A percentile compares a stretch with the other conserved stretches of the same genome.
Evolutionary conservation across 148 eudicot genomes (phyloP).

Genomic region (Rhododendron kiyosumense): DNA sequence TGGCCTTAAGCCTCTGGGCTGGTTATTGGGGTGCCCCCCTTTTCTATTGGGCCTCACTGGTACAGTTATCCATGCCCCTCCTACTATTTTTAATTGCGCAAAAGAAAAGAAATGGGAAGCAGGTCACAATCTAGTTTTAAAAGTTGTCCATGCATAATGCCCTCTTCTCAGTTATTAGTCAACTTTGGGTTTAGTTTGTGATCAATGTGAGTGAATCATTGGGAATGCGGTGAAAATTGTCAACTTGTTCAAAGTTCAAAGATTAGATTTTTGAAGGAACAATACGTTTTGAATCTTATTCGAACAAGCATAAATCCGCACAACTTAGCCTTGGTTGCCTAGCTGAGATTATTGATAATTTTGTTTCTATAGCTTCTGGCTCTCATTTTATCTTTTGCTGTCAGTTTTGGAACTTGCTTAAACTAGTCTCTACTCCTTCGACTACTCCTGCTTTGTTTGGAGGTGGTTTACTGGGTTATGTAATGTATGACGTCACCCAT

Average conservation of each 20-base stretch:
- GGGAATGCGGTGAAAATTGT: not conserved
- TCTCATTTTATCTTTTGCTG: not conserved
- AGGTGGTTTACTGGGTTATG: constrained; percentile 84
- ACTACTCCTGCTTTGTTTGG: constrained; percentile 77
- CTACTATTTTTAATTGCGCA: not conserved
- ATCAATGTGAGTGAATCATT: not conserved
- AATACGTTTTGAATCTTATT: not conserved
- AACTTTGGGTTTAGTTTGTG: not conserved
- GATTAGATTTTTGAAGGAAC: not conserved
- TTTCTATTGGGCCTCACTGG: not conserved
- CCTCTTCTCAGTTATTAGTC: not conserved
- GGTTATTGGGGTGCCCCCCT: not conserved
- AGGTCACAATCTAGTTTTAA: not conserved
- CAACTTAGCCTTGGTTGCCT: not conserved
- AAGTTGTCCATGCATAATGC: not conserved
- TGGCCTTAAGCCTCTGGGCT: not conserved
- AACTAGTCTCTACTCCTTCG: constrained; percentile 56
- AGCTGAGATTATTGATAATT: not conserved
- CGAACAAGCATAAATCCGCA: not conserved
- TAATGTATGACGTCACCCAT: constrained; percentile 90
- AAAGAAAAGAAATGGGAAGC: not conserved
- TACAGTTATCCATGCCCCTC: not conserved
- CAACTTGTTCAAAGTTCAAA: not conserved
- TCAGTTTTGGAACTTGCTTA: constrained; percentile 74
- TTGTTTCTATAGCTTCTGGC: constrained; percentile 2